Conservation (phyloP, 169 alveolate species). For the Eimeria falciformis region DNA sequence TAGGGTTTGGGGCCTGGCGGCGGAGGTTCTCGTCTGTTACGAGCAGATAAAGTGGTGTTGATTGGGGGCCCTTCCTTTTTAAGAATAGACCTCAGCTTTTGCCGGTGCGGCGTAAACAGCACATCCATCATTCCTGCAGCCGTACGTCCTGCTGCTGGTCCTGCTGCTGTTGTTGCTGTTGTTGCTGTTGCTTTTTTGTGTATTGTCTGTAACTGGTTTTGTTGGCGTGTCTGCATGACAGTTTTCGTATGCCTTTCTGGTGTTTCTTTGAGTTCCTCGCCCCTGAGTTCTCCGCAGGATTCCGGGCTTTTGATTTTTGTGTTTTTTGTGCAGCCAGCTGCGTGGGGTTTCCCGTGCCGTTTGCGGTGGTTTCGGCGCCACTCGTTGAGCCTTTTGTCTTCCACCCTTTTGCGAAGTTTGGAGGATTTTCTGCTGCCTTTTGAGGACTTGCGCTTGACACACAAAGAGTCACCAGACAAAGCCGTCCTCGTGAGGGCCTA, state of each 20-base stretch:
- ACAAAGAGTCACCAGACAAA: neutral
- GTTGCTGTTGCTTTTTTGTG: conserved; percentile 41
- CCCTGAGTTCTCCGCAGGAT: too few relatives aligned
- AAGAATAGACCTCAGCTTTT: neutral
- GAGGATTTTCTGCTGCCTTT: conserved; percentile 32
- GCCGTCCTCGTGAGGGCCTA: neutral
- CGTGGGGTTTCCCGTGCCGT: conserved; percentile 18
- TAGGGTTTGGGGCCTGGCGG: conserved; percentile 25
- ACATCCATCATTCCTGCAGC: conserved; percentile 6
- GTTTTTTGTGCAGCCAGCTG: conserved; percentile 21
- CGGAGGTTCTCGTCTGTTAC: conserved; percentile 1
- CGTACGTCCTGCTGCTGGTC: conserved; percentile 22
- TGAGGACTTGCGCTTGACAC: neutral
- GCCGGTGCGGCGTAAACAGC: neutral
- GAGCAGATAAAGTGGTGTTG: neutral
- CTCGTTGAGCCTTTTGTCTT: neutral
- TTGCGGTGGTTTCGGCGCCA: conserved; percentile 21
- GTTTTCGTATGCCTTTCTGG: too few relatives aligned
- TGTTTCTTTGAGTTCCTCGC: too few relatives aligned
- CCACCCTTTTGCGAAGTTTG: neutral
- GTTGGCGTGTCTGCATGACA: too few relatives aligned
- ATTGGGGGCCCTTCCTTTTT: neutral
- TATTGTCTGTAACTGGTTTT: too few relatives aligned
- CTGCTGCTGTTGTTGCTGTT: conserved; percentile 32
- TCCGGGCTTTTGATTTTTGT: too few relatives aligned